Evolutionary conservation across 768 basidiomycete genomes (phyloP).

Genomic region (Saitozyma sp.): DNA sequence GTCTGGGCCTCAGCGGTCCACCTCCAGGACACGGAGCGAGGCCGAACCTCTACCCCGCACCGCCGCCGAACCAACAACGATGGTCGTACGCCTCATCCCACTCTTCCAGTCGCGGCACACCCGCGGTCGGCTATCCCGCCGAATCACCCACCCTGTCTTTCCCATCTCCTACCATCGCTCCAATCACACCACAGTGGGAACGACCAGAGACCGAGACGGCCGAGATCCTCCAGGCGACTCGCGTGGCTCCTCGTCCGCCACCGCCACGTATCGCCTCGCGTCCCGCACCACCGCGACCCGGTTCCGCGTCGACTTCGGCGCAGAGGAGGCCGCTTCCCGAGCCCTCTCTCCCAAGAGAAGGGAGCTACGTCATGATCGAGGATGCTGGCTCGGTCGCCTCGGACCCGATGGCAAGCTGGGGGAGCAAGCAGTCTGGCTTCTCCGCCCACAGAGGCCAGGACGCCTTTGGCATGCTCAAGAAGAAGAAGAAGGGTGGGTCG

Average conservation of each 20-base stretch:
- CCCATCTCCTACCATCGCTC: not conserved
- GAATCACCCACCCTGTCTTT: slow-evolving; percentile 18
- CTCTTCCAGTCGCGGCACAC: slow-evolving; percentile 24
- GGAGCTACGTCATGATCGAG: slow-evolving; percentile 48
- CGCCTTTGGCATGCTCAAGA: slow-evolving; percentile 45
- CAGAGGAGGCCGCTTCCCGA: too few species aligned
- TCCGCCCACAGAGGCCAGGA: slow-evolving; percentile 35
- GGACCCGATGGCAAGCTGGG: slow-evolving; percentile 33
- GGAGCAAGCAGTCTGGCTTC: slow-evolving; percentile 26
- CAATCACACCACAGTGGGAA: not conserved
- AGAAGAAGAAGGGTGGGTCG: slow-evolving; percentile 38
- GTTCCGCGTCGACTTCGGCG: not conserved
- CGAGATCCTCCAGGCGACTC: slow-evolving; percentile 24
- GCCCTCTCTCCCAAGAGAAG: slow-evolving; percentile 30
- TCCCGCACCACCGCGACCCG: not conserved
- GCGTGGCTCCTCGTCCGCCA: slow-evolving; percentile 27
- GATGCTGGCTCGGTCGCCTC: slow-evolving; percentile 16
- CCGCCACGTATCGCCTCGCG: slow-evolving; percentile 10
- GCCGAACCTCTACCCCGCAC: slow-evolving; percentile 38
- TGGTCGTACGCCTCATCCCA: slow-evolving; percentile 48
- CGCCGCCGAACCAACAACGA: slow-evolving; percentile 25
- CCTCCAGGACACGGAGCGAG: slow-evolving; percentile 31
- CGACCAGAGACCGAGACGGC: not conserved
- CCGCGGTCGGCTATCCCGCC: slow-evolving; percentile 33
- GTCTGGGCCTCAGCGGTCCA: slow-evolving; percentile 45